These are phyloP conservation scores for Neopestalotiopsis clavispora DNA, from an alignment of 2,329 filamentous ascomycete genomes.

Conservation along the genomic window DNA sequence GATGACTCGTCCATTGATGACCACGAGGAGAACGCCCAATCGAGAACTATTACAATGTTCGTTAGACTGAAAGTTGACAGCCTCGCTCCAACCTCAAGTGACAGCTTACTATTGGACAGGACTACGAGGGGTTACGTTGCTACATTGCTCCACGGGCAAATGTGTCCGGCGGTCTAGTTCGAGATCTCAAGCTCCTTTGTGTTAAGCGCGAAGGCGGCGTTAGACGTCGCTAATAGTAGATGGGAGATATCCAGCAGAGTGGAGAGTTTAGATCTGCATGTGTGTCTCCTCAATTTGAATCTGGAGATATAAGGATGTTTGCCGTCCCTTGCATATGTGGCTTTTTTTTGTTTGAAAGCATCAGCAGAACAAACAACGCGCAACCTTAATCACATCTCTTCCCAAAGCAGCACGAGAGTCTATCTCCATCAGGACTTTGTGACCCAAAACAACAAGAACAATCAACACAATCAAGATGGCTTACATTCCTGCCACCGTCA, in stretches of 20 bases:
- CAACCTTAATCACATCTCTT: not conserved
- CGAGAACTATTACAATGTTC: not conserved
- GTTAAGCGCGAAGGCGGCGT: not conserved
- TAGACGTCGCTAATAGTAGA: not conserved
- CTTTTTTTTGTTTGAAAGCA: not conserved
- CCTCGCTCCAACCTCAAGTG: slow-evolving; percentile 1
- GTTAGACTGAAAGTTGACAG: slow-evolving; percentile 1
- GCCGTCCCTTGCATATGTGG: slow-evolving; percentile 9
- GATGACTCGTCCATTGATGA: not conserved
- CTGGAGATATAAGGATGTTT: slow-evolving; percentile 7
- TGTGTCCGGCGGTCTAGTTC: not conserved
- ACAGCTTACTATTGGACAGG: not conserved
- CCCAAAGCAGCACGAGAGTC: not conserved
- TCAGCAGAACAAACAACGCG: not conserved
- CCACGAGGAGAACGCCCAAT: not conserved
- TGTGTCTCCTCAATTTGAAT: not conserved
- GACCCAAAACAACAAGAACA: not conserved
- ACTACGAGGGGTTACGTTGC: not conserved
- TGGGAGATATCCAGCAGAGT: not conserved
- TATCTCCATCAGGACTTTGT: not conserved
- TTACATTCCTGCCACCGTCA: slow-evolving; percentile 11
- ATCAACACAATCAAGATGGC: slow-evolving; percentile 4
- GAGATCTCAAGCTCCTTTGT: not conserved
- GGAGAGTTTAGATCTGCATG: slow-evolving; percentile 2
- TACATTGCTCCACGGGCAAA: not conserved